Base-by-base conservation (phyloP, 164 flowering plant genomes). In the Sextonia rubra region DNA sequence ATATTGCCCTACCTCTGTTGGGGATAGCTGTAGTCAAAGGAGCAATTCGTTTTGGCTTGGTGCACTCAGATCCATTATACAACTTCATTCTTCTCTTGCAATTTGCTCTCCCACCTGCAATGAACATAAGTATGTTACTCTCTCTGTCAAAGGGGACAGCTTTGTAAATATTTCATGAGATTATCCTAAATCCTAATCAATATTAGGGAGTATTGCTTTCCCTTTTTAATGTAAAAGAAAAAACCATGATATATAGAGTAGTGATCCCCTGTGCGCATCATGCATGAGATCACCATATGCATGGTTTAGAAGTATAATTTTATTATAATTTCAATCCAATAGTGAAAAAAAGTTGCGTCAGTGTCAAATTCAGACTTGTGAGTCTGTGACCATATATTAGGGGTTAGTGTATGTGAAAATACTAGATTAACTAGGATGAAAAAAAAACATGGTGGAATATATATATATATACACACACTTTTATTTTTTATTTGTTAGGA, bases 101-200 rank as follows among this genome's bases (percentile, higher is more conserved):
- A 26, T 89, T 62, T 82, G 85, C 91, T 27, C 64, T 92, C 52
- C 97, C 94, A 25, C 94, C 97, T 30, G 93, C 94, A 44, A 86
- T 89, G 89, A 86, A 83, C 76, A 89, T 92, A 66, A 87, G 97
- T 89, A 80, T 11, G 14, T 15, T 22, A 60, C 18, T 49, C 55
- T 30, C 55, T 3, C 1, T 0, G 3, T 49, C 17, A 17, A 17
- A 49, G 11, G 18, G 15, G 56, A 49, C 37, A 15, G 3, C 15
- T 49, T 49, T 18, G 0, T 49, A 15, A 18, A 49, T 12, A 15
- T 49, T 49, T 18, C 18, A 49, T 49, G 15, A 49, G 18, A 49
- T 49, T 11, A 14, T 49, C 56, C 2, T 49, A 3, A 12, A 3
- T 49, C 18, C 12, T 14, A 12, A 49, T 49, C 15, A 15, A 12